Evolutionary conservation across 2,329 filamentous ascomycete species (phyloP), one percentile per base, ranked within the genome.

Genomic region (Xylaria sp.): DNA sequence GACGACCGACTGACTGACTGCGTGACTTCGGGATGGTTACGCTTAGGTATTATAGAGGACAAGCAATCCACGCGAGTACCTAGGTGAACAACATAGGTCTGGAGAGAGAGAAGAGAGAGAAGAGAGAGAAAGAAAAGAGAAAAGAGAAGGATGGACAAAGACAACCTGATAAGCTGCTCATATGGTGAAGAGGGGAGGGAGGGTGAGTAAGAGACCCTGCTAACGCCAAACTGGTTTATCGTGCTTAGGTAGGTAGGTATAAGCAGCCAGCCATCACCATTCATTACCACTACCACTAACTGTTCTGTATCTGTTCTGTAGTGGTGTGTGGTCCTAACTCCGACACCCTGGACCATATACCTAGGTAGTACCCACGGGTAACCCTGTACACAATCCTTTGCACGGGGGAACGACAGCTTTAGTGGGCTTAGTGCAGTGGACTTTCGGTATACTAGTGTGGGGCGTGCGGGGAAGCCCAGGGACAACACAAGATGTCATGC

Each of bases 391-490:
- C 23, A 4, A 18, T 1, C 1, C 9, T 25, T 23, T 23, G 20
- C 45, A 46, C 20, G 45, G 45, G 45, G 43, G 15, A 46, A 25
- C n/a, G n/a, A 8, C 28, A 30, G 46, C 46, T 50, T 12, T 30
- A 50, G 15, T n/a, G 25, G 18, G 46, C 28, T 18, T 50, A 28
- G 48, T 20, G 15, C 41, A 7, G 58, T 34, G 45, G n/a, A 52
- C 23, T 18, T 18, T 36, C 18, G n/a, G 32, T 20, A 12, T 32
- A 59, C 5, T 23, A 28, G 48, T 46, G 39, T 46, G 50, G 61
- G 30, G 53, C 12, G 53, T 64, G 53, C 53, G 53, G 61, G 43
- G 61, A 62, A 62, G 45, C 48, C 60, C 20, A 55, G 59, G 45
- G 50, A 13, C 43, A 46, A 45, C n/a, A 45, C 43, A 45, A 4